phyloP scores from a whole-genome alignment of 306 rosid species.

The Rosa multiflora region DNA sequence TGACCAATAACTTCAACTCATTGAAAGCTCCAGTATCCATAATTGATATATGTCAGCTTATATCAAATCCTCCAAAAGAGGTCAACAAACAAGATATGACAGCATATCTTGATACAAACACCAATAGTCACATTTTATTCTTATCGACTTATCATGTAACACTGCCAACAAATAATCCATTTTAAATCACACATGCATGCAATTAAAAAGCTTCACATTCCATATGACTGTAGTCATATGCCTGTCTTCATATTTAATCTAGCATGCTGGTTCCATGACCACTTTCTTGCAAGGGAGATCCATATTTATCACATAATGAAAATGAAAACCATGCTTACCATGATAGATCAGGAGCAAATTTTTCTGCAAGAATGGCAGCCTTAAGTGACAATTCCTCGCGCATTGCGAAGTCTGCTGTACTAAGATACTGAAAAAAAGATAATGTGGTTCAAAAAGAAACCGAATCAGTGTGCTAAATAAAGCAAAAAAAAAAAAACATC shows the following conservation, averaged over 20 bases:
- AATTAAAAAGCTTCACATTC: no score
- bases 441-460: slow-evolving; percentile 26
- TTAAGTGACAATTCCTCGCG: slow-evolving; percentile 97
- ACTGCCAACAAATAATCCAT: neutral
- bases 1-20: neutral
- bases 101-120: neutral
- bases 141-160: neutral
- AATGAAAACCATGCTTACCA: slow-evolving; percentile 51
- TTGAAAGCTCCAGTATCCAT: neutral
- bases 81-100: neutral
- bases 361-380: slow-evolving; percentile 99
- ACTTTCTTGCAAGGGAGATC: neutral
- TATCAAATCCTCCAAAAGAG: neutral
- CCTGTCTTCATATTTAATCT: neutral
- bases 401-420: slow-evolving; percentile 98
- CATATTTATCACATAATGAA: neutral
- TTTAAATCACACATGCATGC: no score
- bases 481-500: neutral
- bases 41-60: neutral
- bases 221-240: neutral
- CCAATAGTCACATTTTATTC: neutral
- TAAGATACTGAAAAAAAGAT: slow-evolving; percentile 79
- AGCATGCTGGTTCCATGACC: neutral
- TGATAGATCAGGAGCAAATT: slow-evolving; percentile 98
- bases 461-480: slow-evolving; percentile 7